Evolutionary conservation across 345 rosid genomes (phyloP).

Genomic region (Garcia nutans): DNA sequence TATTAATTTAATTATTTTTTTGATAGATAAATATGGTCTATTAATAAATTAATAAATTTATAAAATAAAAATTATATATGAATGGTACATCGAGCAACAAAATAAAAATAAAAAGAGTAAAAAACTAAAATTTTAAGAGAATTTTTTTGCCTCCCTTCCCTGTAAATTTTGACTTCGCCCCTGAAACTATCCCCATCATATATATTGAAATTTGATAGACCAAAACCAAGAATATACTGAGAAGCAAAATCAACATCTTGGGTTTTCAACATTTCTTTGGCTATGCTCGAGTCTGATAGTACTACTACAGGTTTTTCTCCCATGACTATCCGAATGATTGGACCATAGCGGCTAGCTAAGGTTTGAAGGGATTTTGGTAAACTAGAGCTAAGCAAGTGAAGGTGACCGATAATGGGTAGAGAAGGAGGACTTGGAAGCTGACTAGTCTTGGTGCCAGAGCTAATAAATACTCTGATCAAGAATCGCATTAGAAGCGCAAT

Average conservation of each 20-base stretch:
- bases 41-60: too few species aligned
- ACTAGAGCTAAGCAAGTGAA: conserved; percentile 38
- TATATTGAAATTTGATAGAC: conserved; percentile 48
- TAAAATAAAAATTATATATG: too few species aligned
- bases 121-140: too few species aligned
- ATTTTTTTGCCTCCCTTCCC: too few species aligned
- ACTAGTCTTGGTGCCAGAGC: background rate
- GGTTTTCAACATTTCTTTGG: conserved; percentile 46
- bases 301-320: conserved; percentile 42
- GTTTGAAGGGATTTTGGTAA: conserved; percentile 51
- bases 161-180: too few species aligned
- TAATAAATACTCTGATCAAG: conserved; percentile 10
- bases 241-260: conserved; percentile 55
- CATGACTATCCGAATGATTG: conserved; percentile 49
- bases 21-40: too few species aligned
- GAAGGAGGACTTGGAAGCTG: conserved; percentile 45
- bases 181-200: conserved; percentile 55
- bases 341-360: conserved; percentile 55
- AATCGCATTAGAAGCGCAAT: conserved; percentile 5
- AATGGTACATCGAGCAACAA: too few species aligned
- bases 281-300: conserved; percentile 46
- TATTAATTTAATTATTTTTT: too few species aligned
- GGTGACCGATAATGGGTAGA: conserved; percentile 50
- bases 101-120: too few species aligned
- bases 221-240: conserved; percentile 43